These are phyloP conservation scores for Saccharomycopsis fibuligera DNA, from an alignment of 805 yeast species.

Conservation along the genomic window DNA sequence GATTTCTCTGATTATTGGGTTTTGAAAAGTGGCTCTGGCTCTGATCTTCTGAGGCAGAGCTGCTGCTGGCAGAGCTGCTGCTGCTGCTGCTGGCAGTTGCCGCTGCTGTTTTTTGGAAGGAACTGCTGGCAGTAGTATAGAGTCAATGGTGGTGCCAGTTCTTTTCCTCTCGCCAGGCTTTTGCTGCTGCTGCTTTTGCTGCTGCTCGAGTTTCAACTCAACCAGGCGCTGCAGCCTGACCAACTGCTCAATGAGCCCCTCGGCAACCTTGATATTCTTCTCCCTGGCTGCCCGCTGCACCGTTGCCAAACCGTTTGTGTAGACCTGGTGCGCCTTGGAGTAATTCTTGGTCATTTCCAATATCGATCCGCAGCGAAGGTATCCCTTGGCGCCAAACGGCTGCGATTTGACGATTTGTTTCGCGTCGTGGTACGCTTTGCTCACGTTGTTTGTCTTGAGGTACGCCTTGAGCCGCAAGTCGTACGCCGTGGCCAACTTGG, in stretches of 20 bases:
- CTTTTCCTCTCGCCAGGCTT: not conserved
- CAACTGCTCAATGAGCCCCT: constrained; percentile 4
- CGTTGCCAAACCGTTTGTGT: constrained; percentile 7
- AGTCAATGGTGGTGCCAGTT: not conserved
- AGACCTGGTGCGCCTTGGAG: constrained; percentile 7
- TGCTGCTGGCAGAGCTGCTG: too few relatives aligned
- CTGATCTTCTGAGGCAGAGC: too few relatives aligned
- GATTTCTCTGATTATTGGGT: too few relatives aligned
- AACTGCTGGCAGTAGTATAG: too few relatives aligned
- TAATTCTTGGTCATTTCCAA: constrained; percentile 2
- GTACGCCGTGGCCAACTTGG: constrained; percentile 8
- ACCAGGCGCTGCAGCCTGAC: too few relatives aligned
- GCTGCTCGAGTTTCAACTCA: too few relatives aligned
- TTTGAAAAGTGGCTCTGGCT: too few relatives aligned
- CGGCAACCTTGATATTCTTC: constrained; percentile 9
- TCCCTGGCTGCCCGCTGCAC: constrained; percentile 1
- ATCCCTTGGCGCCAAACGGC: constrained; percentile 19
- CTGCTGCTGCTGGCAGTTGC: too few relatives aligned
- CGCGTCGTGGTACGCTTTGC: constrained; percentile 20
- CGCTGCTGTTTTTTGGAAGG: too few relatives aligned
- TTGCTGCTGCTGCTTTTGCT: not conserved
- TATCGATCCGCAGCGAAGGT: constrained; percentile 15
- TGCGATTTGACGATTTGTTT: constrained; percentile 10
- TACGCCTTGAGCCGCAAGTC: constrained; percentile 22
- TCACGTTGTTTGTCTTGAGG: constrained; percentile 24